These are phyloP conservation scores for Quercus ilex DNA, from an alignment of 306 rosid species.

Conservation along the genomic window DNA sequence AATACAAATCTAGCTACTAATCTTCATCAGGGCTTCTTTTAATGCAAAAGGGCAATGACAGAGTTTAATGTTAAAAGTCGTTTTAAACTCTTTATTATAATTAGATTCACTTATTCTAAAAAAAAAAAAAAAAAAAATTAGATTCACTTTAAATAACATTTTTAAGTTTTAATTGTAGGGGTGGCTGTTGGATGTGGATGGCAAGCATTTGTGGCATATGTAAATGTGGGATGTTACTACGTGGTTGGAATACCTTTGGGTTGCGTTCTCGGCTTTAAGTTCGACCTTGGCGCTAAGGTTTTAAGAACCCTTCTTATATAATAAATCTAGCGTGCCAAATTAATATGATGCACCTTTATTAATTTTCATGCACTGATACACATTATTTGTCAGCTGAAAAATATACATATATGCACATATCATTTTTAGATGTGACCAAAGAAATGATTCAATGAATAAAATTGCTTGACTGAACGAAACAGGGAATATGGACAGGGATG, in stretches of 20 bases:
- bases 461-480: not conserved
- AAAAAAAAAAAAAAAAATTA: no score
- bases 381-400: no score
- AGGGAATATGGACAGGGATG: slow-evolving; percentile 85
- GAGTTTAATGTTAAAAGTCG: no score
- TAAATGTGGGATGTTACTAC: slow-evolving; percentile 68
- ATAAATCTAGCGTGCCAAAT: not conserved
- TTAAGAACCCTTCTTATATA: not conserved
- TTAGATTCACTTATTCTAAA: no score
- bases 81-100: no score
- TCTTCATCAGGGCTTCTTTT: not conserved
- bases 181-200: slow-evolving; percentile 90
- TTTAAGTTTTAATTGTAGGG: slow-evolving; percentile 26
- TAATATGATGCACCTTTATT: not conserved
- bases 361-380: no score
- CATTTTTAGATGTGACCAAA: no score
- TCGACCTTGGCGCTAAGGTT: slow-evolving; percentile 65
- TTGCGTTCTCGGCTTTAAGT: slow-evolving; percentile 58
- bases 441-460: not conserved
- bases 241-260: slow-evolving; percentile 62
- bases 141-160: no score
- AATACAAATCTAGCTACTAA: not conserved
- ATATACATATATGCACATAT: no score
- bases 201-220: slow-evolving; percentile 72
- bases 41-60: no score